Evolutionary conservation across 2,329 filamentous ascomycete genomes (phyloP).

Genomic region (Alternaria dauci): DNA sequence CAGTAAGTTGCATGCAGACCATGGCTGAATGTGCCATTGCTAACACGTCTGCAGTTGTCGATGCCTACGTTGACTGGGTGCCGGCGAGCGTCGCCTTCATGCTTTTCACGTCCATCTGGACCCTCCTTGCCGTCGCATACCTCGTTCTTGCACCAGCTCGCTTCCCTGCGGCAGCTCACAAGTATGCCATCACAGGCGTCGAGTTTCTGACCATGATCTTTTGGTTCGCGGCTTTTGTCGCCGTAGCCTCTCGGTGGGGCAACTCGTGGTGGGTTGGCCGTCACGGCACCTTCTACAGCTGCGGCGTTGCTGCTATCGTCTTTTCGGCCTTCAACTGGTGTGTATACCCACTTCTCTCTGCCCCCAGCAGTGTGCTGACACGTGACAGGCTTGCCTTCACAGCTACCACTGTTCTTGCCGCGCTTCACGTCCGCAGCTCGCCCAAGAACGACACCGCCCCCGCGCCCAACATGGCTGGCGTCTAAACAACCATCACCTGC

Average conservation of each 20-base stretch:
- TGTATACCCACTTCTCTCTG: slow-evolving; percentile 19
- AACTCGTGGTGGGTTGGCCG: slow-evolving; percentile 61
- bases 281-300: slow-evolving; percentile 60
- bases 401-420: slow-evolving; percentile 59
- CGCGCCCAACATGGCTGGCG: slow-evolving; percentile 51
- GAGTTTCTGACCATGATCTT: slow-evolving; percentile 82
- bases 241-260: slow-evolving; percentile 72
- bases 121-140: slow-evolving; percentile 72
- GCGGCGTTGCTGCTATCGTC: slow-evolving; percentile 69
- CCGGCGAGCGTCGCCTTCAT: slow-evolving; percentile 75
- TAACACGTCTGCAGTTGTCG: slow-evolving; percentile 53
- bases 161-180: slow-evolving; percentile 68
- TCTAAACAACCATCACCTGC: slow-evolving; percentile 29
- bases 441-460: slow-evolving; percentile 42
- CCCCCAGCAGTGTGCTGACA: slow-evolving; percentile 18
- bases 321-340: slow-evolving; percentile 74
- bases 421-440: slow-evolving; percentile 57
- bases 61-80: slow-evolving; percentile 56
- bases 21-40: not conserved
- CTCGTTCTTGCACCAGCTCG: slow-evolving; percentile 73
- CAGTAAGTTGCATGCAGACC: slow-evolving; percentile 59
- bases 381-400: slow-evolving; percentile 59
- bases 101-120: slow-evolving; percentile 82
- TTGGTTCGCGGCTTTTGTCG: slow-evolving; percentile 89
- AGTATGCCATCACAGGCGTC: slow-evolving; percentile 70